A percentile compares a stretch with the other conserved stretches of the same genome.
These are phyloP conservation scores for Pythium sukuiense DNA, from an alignment of 352 stramenopile species.

Conservation along the genomic window DNA sequence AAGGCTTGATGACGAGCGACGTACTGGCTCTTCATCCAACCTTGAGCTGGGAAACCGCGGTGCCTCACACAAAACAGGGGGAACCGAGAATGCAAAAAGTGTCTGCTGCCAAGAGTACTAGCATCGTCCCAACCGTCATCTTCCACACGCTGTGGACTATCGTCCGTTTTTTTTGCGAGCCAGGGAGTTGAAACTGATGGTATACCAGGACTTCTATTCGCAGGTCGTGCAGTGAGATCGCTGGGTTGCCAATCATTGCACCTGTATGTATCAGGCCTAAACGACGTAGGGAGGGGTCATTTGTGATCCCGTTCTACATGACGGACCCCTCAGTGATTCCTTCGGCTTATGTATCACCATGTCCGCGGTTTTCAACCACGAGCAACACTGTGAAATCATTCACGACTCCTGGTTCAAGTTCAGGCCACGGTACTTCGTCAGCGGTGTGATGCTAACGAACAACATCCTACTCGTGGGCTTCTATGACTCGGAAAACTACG, in stretches of 20 bases:
- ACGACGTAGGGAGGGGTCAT: conserved; percentile 28
- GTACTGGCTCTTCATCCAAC: conserved; percentile 10
- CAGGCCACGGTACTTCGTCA: conserved; percentile 36
- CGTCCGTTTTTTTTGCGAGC: no score
- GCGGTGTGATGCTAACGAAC: conserved; percentile 48
- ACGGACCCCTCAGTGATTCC: conserved; percentile 4
- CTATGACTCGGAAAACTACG: conserved; percentile 54
- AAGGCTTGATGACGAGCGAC: background rate
- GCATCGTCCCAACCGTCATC: background rate
- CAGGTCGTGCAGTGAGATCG: background rate
- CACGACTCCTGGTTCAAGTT: conserved; percentile 38
- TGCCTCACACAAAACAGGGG: conserved; percentile 13
- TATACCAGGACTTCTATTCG: background rate
- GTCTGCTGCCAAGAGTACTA: background rate
- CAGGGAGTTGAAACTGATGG: background rate
- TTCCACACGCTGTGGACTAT: no score
- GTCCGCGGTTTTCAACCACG: conserved; percentile 24
- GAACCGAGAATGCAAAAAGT: conserved; percentile 26
- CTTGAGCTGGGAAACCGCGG: conserved; percentile 1
- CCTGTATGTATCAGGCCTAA: no score
- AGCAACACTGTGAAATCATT: conserved; percentile 32
- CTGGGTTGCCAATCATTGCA: no score
- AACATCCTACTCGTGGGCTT: conserved; percentile 47
- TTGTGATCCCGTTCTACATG: conserved; percentile 56
- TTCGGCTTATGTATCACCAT: conserved; percentile 49